Percentiles rank a stretch among this genome's conserved stretches.
Conservation (phyloP, 305 asterid genomes). For the Lippia alba region DNA sequence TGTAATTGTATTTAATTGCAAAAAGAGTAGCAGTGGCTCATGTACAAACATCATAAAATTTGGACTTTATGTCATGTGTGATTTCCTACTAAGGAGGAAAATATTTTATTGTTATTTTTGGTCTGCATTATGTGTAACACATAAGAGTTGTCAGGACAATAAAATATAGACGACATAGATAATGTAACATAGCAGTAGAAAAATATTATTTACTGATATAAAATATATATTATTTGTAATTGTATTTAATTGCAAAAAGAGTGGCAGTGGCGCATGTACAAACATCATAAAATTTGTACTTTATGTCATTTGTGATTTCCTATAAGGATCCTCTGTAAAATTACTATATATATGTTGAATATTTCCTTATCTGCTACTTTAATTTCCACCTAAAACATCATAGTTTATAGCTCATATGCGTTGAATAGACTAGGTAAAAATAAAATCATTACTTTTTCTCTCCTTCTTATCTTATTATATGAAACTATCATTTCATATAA, state of each 20-base stretch:
- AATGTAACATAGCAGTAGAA: no score
- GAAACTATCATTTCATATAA: not conserved
- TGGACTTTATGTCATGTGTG: slow-evolving; percentile 33
- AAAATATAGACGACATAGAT: no score
- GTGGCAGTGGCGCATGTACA: slow-evolving; percentile 33
- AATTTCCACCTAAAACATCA: slow-evolving; percentile 1
- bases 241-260: not conserved
- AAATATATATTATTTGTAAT: no score
- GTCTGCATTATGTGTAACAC: no score
- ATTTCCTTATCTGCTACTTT: not conserved
- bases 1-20: no score
- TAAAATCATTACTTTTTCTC: no score
- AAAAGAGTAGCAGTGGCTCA: slow-evolving; percentile 30
- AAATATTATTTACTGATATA: no score
- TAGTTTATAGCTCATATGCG: not conserved
- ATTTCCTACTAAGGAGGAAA: slow-evolving; percentile 34
- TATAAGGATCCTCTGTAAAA: slow-evolving; percentile 27
- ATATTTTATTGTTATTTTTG: no score
- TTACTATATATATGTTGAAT: slow-evolving; percentile 4
- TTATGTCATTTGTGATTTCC: slow-evolving; percentile 30
- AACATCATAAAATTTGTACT: slow-evolving; percentile 42
- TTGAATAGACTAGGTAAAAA: not conserved
- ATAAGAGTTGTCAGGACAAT: no score
- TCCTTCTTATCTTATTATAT: no score
- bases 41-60: slow-evolving; percentile 40